phyloP scores from a whole-genome alignment of 75 land plant genomes.

The Cunninghamia lanceolata region DNA sequence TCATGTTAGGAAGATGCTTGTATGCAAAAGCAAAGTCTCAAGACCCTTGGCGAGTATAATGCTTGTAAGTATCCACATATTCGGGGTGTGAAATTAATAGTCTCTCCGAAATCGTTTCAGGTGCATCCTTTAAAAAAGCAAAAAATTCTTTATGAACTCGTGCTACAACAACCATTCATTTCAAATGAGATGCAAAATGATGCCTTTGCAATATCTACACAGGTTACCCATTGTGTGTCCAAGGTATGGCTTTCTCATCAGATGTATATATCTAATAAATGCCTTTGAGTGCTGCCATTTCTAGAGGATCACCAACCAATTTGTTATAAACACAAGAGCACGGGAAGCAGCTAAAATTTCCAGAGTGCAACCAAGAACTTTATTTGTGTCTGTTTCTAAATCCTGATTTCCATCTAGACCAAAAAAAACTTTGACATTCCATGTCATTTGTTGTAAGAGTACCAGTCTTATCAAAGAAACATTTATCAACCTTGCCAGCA shows the following conservation, averaged over 20 bases:
- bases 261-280: slow-evolving; percentile 93
- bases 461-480: too few species aligned
- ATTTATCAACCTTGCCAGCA: too few species aligned
- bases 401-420: slow-evolving; percentile 33
- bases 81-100: too few species aligned
- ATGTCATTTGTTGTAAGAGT: too few species aligned
- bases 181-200: slow-evolving; percentile 95
- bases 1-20: too few species aligned
- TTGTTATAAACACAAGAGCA: slow-evolving; percentile 96
- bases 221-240: slow-evolving; percentile 63
- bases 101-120: too few species aligned
- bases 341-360: slow-evolving; percentile 89
- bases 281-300: slow-evolving; percentile 91
- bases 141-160: slow-evolving; percentile 78
- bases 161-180: slow-evolving; percentile 91
- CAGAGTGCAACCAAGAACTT: slow-evolving; percentile 45
- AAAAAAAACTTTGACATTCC: too few species aligned
- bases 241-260: slow-evolving; percentile 93
- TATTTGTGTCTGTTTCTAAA: slow-evolving; percentile 67
- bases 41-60: too few species aligned
- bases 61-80: too few species aligned
- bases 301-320: slow-evolving; percentile 98
- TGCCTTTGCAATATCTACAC: slow-evolving; percentile 94
- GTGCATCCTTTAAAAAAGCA: slow-evolving; percentile 92
- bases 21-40: too few species aligned